Evolutionary conservation across 192 early-diverging fungal genomes (phyloP).

Genomic region (Chytriomyces sp.): DNA sequence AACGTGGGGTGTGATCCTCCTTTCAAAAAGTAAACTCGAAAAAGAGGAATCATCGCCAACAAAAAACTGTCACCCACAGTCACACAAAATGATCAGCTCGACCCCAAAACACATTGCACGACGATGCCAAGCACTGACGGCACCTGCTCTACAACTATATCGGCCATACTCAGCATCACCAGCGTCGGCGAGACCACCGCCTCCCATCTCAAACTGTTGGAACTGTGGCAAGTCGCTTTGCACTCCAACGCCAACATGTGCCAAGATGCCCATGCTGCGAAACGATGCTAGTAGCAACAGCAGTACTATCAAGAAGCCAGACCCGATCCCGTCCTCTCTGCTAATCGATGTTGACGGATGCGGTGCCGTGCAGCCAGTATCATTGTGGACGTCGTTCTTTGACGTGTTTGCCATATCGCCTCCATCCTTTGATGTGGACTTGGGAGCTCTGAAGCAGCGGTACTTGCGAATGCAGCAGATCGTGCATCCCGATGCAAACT

Average conservation of each 20-base stretch:
- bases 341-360: not conserved
- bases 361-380: conserved; percentile 31
- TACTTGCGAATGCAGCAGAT: conserved; percentile 81
- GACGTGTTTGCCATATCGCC: conserved; percentile 12
- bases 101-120: too few species aligned
- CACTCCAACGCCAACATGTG: conserved; percentile 23
- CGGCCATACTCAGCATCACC: too few species aligned
- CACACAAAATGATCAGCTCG: too few species aligned
- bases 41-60: too few species aligned
- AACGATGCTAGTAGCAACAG: not conserved
- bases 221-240: conserved; percentile 32
- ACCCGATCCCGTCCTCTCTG: not conserved
- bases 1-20: too few species aligned
- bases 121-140: too few species aligned
- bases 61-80: too few species aligned
- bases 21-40: too few species aligned
- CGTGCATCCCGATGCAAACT: conserved; percentile 86
- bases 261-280: not conserved
- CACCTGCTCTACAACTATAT: too few species aligned
- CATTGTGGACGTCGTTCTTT: conserved; percentile 27
- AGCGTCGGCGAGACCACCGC: not conserved
- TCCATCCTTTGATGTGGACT: conserved; percentile 69
- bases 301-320: not conserved
- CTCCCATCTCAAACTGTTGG: conserved; percentile 22
- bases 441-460: conserved; percentile 58